Conservation (phyloP, 257 asterid species). For the Solanum dulcamara region DNA sequence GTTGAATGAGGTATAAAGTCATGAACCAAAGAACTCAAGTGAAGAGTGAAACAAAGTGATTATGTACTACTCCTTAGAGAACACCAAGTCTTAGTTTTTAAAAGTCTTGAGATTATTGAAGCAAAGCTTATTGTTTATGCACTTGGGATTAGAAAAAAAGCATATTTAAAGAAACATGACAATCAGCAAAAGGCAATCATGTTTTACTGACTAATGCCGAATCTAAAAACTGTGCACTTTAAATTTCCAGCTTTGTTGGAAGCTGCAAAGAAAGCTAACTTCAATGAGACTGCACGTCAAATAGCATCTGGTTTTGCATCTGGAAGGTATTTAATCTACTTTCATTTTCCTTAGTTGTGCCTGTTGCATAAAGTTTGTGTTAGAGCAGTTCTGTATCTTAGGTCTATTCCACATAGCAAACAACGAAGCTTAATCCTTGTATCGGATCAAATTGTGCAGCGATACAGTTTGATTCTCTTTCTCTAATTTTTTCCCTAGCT, state of each 20-base stretch:
- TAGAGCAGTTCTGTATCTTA: neutral
- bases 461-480: neutral
- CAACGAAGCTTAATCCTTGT: neutral
- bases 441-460: neutral
- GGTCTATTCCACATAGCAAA: neutral
- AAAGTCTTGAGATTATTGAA: neutral
- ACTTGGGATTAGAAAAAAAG: neutral
- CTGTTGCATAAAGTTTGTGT: neutral
- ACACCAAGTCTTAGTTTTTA: neutral
- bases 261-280: conserved; percentile 62
- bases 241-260: conserved; percentile 73
- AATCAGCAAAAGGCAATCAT: neutral
- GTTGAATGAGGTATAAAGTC: neutral
- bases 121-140: neutral
- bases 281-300: conserved; percentile 46
- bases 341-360: neutral
- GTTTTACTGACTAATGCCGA: neutral
- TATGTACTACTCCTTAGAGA: neutral
- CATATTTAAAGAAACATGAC: neutral
- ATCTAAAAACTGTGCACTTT: neutral
- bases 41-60: neutral
- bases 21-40: neutral
- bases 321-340: conserved; percentile 50
- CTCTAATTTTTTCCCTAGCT: neutral
- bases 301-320: conserved; percentile 71